phyloP scores from a whole-genome alignment of 768 basidiomycete genomes.

The Nidula microcarpa region DNA sequence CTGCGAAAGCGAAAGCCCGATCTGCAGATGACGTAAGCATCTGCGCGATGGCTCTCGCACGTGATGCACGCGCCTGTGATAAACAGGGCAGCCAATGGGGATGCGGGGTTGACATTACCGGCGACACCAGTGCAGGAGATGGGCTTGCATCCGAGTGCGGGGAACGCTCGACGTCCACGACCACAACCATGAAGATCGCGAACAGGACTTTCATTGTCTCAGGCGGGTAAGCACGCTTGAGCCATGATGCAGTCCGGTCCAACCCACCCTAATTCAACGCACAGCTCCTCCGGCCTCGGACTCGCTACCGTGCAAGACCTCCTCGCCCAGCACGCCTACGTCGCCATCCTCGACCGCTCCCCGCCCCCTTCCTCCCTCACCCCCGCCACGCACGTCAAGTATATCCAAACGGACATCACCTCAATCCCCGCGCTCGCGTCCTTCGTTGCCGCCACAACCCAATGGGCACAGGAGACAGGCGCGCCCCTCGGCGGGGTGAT shows the following conservation, averaged over 20 bases:
- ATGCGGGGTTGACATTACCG: not conserved
- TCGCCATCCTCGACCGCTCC: conserved; percentile 51
- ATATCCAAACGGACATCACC: conserved; percentile 38
- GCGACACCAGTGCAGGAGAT: not conserved
- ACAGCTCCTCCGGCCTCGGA: conserved; percentile 55
- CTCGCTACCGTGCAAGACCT: conserved; percentile 48
- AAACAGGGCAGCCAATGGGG: not conserved
- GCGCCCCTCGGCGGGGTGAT: conserved; percentile 55
- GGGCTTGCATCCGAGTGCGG: not conserved
- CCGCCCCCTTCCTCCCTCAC: conserved; percentile 25
- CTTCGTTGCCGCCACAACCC: conserved; percentile 33
- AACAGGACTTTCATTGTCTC: conserved; percentile 55
- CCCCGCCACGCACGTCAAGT: conserved; percentile 24
- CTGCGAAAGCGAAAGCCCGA: not conserved
- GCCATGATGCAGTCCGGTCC: not conserved
- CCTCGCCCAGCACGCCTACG: conserved; percentile 35
- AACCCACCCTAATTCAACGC: not conserved
- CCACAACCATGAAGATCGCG: conserved; percentile 39
- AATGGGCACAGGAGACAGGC: conserved; percentile 37
- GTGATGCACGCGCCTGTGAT: not conserved
- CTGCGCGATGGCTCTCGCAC: not conserved
- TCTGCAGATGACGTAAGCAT: not conserved
- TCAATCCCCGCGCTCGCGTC: conserved; percentile 28
- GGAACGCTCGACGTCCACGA: not conserved
- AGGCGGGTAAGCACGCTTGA: conserved; percentile 39